Percentiles rank a stretch among this genome's conserved stretches.
Conservation (phyloP, 306 rosid genomes). For the Purshia tridentata region DNA sequence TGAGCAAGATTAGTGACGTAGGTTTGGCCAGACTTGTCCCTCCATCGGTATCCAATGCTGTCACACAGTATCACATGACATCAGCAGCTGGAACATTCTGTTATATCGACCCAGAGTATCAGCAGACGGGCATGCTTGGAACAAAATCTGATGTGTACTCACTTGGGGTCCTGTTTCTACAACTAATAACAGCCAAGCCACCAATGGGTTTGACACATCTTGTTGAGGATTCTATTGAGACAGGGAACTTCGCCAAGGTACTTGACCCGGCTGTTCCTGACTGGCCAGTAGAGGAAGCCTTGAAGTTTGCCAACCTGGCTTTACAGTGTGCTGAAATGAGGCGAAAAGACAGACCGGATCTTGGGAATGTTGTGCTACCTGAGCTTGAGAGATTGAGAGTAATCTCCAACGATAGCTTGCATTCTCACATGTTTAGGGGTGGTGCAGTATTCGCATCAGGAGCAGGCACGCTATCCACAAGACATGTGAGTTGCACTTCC, state of each 20-base stretch:
- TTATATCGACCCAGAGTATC: constrained; percentile 91
- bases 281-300: constrained; percentile 74
- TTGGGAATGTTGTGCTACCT: constrained; percentile 62
- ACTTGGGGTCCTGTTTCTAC: constrained; percentile 75
- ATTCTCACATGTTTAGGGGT: constrained; percentile 24
- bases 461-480: constrained; percentile 18
- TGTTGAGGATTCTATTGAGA: constrained; percentile 57
- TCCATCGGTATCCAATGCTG: constrained; percentile 61
- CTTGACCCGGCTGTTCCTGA: constrained; percentile 69
- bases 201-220: constrained; percentile 84
- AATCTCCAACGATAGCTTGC: constrained; percentile 53
- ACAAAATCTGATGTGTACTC: constrained; percentile 79
- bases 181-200: constrained; percentile 61
- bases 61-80: constrained; percentile 81
- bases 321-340: constrained; percentile 78
- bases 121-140: constrained; percentile 84
- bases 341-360: constrained; percentile 81
- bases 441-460: constrained; percentile 10
- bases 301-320: constrained; percentile 55
- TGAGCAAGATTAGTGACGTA: constrained; percentile 91
- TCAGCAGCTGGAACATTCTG: constrained; percentile 92
- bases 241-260: constrained; percentile 56
- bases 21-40: constrained; percentile 93
- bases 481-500: constrained; percentile 38
- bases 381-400: constrained; percentile 62